A percentile compares a stretch with the other conserved stretches of the same genome.
These are phyloP conservation scores for Mycosphaerella sp. DNA, from an alignment of 2,329 filamentous ascomycete genomes.

Conservation along the genomic window DNA sequence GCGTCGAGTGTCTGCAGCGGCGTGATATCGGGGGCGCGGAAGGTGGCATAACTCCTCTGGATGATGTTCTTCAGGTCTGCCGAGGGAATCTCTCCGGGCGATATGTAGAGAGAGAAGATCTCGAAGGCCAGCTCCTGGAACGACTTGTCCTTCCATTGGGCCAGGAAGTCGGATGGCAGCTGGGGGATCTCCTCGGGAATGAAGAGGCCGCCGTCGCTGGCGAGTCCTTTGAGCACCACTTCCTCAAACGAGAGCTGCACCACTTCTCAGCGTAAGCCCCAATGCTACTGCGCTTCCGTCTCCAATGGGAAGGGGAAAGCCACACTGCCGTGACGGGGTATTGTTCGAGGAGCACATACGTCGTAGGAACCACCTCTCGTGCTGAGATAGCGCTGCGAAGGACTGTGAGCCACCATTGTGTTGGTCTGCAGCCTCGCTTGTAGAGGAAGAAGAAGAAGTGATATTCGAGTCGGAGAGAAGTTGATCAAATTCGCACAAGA, in stretches of 20 bases:
- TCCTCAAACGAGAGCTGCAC: slow-evolving; percentile 78
- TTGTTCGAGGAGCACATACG: slow-evolving; percentile 37
- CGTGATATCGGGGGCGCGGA: slow-evolving; percentile 70
- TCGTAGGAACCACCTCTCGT: slow-evolving; percentile 58
- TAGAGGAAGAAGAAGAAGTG: too few species aligned
- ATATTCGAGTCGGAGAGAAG: too few species aligned
- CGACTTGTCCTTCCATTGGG: slow-evolving; percentile 66
- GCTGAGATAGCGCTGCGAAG: slow-evolving; percentile 57
- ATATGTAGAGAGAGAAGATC: slow-evolving; percentile 84
- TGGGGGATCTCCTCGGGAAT: slow-evolving; percentile 75
- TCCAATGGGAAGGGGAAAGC: too few species aligned
- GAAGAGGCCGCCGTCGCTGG: slow-evolving; percentile 80
- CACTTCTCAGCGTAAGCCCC: slow-evolving; percentile 30
- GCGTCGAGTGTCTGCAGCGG: slow-evolving; percentile 72
- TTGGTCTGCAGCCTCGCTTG: neutral
- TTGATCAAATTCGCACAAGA: too few species aligned
- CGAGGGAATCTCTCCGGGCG: slow-evolving; percentile 70
- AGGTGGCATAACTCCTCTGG: slow-evolving; percentile 78
- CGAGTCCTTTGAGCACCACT: slow-evolving; percentile 82
- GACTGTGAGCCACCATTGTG: slow-evolving; percentile 37
- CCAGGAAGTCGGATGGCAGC: slow-evolving; percentile 57
- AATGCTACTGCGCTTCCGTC: neutral
- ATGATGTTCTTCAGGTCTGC: slow-evolving; percentile 78
- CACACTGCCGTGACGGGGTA: neutral
- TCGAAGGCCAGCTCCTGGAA: slow-evolving; percentile 78